Evolutionary conservation across 306 rosid species (phyloP), one percentile per base, ranked within the genome.

Genomic region (Cucumis melo): DNA sequence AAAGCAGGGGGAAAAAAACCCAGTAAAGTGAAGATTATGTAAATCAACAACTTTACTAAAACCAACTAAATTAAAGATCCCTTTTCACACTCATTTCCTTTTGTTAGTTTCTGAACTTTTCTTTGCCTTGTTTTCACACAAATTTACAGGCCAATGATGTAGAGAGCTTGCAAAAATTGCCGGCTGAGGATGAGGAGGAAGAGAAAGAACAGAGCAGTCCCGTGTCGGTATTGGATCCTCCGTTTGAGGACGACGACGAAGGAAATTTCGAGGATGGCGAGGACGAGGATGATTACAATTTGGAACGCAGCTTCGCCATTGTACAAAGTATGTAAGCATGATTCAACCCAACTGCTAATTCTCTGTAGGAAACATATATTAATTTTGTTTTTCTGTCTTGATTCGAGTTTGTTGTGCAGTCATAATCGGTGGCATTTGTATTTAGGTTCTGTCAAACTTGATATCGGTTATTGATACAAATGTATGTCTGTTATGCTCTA

Each of bases 131-230:
- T 71, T 15, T 72, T 29, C 6, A 23, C 13, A 19, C 44, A 73
- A 48, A 72, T 29, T 50, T 77, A 61, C 36, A 90, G 95, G 90
- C 82, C 83, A 73, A 76, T 50, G 87, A 72, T 66, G 78, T 9
- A 53, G 88, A 82, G 75, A 80, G 81, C 56, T 76, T 77, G 39
- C 77, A 86, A 57, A 86, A 85, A 76, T 79, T 86, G 71, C 85
- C 84, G 77, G 84, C 23, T 21, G 83, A 68, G 65, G 86, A 83
- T 21, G 88, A 85, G 78, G 91, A 87, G 62, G 96, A 91, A 76
- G 99, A 95, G 66, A 95, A 95, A 71, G 98, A 95, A 79, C 99
- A 90, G 59, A 84, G 87, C 77, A 95, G 99, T 82, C 99, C 99
- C 3, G 98, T 95, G 7, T 95, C 97, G 1, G 88, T 95, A 16